These are phyloP conservation scores for Erodium moschatum DNA, from an alignment of 441 rosid species.

Conservation along the genomic window DNA sequence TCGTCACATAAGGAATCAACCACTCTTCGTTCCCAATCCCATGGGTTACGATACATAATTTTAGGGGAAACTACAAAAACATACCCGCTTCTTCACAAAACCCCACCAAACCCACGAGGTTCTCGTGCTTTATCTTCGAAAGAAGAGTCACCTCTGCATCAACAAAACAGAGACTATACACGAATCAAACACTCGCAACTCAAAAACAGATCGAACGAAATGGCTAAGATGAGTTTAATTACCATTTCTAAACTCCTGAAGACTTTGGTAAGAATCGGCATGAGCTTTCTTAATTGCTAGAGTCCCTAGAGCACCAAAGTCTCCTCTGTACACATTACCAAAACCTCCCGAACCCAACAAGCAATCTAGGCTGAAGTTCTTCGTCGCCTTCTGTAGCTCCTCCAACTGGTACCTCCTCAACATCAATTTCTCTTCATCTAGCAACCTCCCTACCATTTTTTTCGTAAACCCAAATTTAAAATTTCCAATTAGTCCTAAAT, in stretches of 20 bases:
- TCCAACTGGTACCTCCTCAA: slow-evolving; percentile 36
- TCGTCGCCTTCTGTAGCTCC: slow-evolving; percentile 42
- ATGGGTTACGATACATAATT: no score
- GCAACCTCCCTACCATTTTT: slow-evolving; percentile 23
- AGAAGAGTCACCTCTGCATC: slow-evolving; percentile 50
- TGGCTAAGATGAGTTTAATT: background rate
- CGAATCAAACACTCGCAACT: background rate
- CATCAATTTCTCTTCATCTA: slow-evolving; percentile 27
- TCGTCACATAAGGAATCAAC: no score
- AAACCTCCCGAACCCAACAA: slow-evolving; percentile 51
- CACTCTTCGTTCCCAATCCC: no score
- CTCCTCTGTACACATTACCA: slow-evolving; percentile 47
- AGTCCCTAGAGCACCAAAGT: slow-evolving; percentile 29
- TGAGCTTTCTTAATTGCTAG: slow-evolving; percentile 56
- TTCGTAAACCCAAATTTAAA: background rate
- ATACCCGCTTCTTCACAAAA: slow-evolving; percentile 52
- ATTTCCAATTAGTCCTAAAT: no score
- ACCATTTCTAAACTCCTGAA: slow-evolving; percentile 63
- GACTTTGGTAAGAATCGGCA: slow-evolving; percentile 40
- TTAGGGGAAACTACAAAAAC: background rate
- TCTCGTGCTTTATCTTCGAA: slow-evolving; percentile 42
- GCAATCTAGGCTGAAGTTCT: slow-evolving; percentile 37
- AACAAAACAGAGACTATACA: slow-evolving; percentile 14
- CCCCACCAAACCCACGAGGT: slow-evolving; percentile 51
- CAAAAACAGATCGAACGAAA: no score